Conservation (phyloP, 1,139 yeast species). For the Blastobotrys malaysiensis region DNA sequence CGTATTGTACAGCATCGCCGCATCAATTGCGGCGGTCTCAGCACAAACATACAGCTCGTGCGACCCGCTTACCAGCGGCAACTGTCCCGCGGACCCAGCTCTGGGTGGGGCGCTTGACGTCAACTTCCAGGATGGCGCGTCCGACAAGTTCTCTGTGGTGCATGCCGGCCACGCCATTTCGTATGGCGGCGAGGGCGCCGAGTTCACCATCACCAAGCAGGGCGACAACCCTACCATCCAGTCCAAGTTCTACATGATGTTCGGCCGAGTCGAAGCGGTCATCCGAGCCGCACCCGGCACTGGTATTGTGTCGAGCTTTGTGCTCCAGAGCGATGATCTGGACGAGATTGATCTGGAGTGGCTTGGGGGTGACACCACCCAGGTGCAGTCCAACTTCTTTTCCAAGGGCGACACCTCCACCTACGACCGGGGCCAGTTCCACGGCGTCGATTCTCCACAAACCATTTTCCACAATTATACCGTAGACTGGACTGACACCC, state of each 20-base stretch:
- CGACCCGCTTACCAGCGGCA: slow-evolving; percentile 25
- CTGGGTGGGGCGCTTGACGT: slow-evolving; percentile 25
- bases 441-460: slow-evolving; percentile 51
- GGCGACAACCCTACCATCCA: slow-evolving; percentile 71
- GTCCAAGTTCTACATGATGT: slow-evolving; percentile 78
- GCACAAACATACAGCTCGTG: slow-evolving; percentile 29
- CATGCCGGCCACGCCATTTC: slow-evolving; percentile 20
- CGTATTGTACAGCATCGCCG: neutral
- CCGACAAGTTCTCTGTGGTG: slow-evolving; percentile 20
- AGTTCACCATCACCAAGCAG: slow-evolving; percentile 51
- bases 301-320: slow-evolving; percentile 75
- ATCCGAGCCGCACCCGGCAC: slow-evolving; percentile 68
- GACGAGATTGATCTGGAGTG: slow-evolving; percentile 86
- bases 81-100: slow-evolving; percentile 31
- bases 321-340: slow-evolving; percentile 74
- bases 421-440: slow-evolving; percentile 76
- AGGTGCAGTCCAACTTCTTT: slow-evolving; percentile 76
- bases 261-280: slow-evolving; percentile 70
- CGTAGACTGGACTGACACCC: slow-evolving; percentile 68
- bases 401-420: slow-evolving; percentile 70
- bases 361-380: slow-evolving; percentile 66
- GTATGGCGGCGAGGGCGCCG: slow-evolving; percentile 49
- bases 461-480: slow-evolving; percentile 66
- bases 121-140: slow-evolving; percentile 27
- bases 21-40: slow-evolving; percentile 8